phyloP scores from a whole-genome alignment of 169 alveolate genomes.

The Cryptosporidium sp. region DNA sequence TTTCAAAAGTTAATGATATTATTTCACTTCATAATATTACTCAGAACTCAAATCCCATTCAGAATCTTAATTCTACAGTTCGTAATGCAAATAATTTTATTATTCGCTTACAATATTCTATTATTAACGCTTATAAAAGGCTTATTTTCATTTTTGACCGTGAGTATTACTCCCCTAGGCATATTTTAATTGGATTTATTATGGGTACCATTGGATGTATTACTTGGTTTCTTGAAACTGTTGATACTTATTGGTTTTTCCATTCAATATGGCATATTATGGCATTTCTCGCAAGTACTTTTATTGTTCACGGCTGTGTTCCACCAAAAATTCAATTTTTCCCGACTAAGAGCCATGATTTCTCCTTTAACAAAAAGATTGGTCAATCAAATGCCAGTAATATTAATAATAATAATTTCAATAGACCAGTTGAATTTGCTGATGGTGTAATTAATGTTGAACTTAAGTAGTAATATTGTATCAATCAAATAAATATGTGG shows the following conservation, averaged over 20 bases:
- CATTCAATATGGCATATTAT: conserved; percentile 68
- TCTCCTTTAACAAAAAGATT: neutral
- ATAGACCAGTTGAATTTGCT: neutral
- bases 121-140: neutral
- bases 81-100: neutral
- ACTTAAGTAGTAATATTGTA: neutral
- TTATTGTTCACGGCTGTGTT: conserved; percentile 53
- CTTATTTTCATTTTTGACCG: conserved; percentile 28
- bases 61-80: neutral
- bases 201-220: conserved; percentile 48
- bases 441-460: neutral
- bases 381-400: neutral
- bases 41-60: neutral
- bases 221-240: conserved; percentile 73
- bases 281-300: conserved; percentile 67
- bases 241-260: conserved; percentile 64
- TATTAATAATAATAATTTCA: neutral
- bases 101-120: neutral
- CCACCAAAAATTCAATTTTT: neutral
- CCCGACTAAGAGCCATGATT: neutral
- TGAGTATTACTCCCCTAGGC: conserved; percentile 54
- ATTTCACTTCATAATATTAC: neutral
- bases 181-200: conserved; percentile 33
- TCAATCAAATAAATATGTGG: neutral
- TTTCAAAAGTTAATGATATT: conserved; percentile 22